Evolutionary conservation across 495 filamentous ascomycete genomes (phyloP).

Genomic region (Neurospora sp.): DNA sequence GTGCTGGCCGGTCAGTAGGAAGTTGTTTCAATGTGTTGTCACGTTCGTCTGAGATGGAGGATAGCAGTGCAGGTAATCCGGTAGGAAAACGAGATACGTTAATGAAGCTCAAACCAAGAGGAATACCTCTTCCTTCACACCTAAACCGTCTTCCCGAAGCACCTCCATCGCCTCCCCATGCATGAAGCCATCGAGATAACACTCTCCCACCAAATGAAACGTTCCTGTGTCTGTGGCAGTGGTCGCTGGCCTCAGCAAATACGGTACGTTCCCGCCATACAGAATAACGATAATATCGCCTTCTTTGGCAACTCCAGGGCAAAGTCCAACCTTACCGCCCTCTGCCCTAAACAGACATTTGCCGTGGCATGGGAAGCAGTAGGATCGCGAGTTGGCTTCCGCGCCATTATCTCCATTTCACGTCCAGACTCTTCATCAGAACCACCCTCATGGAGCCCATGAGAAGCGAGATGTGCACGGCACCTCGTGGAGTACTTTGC

Average conservation of each 20-base stretch:
- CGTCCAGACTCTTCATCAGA: too few species aligned
- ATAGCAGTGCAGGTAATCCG: background rate
- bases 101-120: background rate
- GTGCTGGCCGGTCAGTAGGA: background rate
- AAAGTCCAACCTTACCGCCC: background rate
- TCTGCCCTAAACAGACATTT: slow-evolving; percentile 1
- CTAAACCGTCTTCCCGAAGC: background rate
- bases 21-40: background rate
- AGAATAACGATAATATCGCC: slow-evolving; percentile 1
- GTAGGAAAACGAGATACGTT: background rate
- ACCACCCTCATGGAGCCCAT: too few species aligned
- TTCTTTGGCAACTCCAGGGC: slow-evolving; percentile 1
- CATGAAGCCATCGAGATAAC: slow-evolving; percentile 6
- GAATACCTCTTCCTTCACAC: background rate
- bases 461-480: too few species aligned
- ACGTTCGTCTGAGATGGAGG: background rate
- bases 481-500: too few species aligned
- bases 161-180: background rate
- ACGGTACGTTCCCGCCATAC: slow-evolving; percentile 5
- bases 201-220: slow-evolving; percentile 1
- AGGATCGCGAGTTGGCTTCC: too few species aligned
- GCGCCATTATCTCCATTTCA: too few species aligned
- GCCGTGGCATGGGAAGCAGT: background rate
- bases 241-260: background rate
- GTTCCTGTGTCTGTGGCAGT: background rate